phyloP scores from a whole-genome alignment of 345 rosid genomes.

The Salix udensis region DNA sequence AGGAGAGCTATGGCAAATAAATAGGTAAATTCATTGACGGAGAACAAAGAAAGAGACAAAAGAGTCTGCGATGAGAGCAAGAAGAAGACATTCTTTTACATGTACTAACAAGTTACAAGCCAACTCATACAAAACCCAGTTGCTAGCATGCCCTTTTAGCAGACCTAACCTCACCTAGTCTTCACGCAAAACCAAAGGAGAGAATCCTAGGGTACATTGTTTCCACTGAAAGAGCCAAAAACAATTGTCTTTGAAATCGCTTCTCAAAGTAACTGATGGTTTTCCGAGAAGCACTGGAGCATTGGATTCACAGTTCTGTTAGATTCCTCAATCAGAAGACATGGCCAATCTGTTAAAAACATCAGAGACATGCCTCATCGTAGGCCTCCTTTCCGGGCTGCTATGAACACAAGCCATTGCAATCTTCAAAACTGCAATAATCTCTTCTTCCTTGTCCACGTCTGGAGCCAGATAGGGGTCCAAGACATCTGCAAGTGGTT shows the following conservation, averaged over 20 bases:
- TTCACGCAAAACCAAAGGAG: constrained; percentile 6
- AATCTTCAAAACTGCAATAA: constrained; percentile 72
- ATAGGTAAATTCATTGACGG: neutral
- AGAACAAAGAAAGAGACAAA: constrained; percentile 11
- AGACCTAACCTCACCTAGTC: constrained; percentile 20
- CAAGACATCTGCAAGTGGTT: constrained; percentile 70
- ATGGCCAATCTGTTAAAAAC: constrained; percentile 51
- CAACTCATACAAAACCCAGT: neutral
- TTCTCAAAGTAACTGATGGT: neutral
- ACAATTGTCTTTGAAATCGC: constrained; percentile 1
- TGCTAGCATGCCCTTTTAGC: constrained; percentile 11
- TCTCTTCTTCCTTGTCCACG: constrained; percentile 76
- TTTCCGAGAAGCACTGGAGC: neutral
- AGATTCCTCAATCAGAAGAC: constrained; percentile 34
- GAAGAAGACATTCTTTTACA: constrained; percentile 16
- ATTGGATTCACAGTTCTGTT: neutral
- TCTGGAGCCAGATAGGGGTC: constrained; percentile 74
- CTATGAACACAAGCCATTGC: constrained; percentile 74
- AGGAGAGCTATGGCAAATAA: too few species aligned
- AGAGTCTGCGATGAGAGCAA: constrained; percentile 22
- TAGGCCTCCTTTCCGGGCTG: constrained; percentile 79
- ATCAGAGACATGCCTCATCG: constrained; percentile 72
- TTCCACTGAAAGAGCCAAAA: constrained; percentile 1
- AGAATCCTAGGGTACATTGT: constrained; percentile 7
- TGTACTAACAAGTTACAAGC: constrained; percentile 8